These are phyloP conservation scores for Garcia nutans DNA, from an alignment of 345 rosid species.

Conservation along the genomic window DNA sequence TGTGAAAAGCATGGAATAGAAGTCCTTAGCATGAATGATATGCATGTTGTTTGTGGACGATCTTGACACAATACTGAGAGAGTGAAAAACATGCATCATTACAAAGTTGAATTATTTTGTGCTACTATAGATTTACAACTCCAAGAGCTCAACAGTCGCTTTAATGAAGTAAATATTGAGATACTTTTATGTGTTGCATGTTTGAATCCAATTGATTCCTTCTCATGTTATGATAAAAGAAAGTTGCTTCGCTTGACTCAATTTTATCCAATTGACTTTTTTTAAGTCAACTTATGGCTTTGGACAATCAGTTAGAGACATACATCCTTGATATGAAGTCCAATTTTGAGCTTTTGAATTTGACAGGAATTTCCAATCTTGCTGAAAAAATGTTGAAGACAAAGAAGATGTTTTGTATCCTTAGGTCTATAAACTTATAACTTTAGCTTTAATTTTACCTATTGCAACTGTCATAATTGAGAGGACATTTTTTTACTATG, in stretches of 20 bases:
- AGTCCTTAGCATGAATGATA: too few relatives aligned
- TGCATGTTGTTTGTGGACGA: too few relatives aligned
- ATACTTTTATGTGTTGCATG: constrained; percentile 4
- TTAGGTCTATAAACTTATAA: background rate
- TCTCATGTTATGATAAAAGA: background rate
- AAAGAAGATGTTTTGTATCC: background rate
- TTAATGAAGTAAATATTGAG: background rate
- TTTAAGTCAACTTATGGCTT: background rate
- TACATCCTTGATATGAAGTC: background rate
- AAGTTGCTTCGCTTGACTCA: background rate
- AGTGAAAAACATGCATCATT: too few relatives aligned
- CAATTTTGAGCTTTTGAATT: background rate
- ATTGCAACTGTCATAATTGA: too few relatives aligned
- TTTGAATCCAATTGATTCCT: background rate
- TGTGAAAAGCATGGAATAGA: too few relatives aligned
- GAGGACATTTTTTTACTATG: too few relatives aligned
- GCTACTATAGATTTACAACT: too few relatives aligned
- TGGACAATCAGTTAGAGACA: background rate
- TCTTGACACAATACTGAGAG: too few relatives aligned
- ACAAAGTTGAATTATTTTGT: too few relatives aligned
- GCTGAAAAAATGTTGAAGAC: background rate
- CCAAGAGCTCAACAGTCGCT: too few relatives aligned
- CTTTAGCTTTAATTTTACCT: background rate
- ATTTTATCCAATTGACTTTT: constrained; percentile 3
- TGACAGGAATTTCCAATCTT: background rate